Conservation (phyloP, 1,139 yeast species). For the Sugiyamaella grinbergsii region DNA sequence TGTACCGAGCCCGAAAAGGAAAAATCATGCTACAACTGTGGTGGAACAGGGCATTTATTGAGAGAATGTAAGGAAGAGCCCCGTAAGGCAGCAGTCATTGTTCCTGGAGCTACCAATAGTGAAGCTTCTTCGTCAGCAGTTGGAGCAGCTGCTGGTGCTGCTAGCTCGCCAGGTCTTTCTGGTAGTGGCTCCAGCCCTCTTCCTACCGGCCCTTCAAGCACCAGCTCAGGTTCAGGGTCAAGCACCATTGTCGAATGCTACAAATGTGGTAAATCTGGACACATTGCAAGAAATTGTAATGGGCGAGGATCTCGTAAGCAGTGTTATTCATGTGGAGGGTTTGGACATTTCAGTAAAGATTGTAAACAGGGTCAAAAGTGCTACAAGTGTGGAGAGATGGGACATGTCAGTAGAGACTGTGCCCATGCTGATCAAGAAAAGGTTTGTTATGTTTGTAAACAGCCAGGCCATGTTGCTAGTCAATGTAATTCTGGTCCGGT, state of each 20-base stretch:
- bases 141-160: constrained; percentile 12
- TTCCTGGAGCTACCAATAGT: constrained; percentile 18
- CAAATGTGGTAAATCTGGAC: constrained; percentile 93
- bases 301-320: constrained; percentile 53
- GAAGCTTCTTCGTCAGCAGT: constrained; percentile 31
- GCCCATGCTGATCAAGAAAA: constrained; percentile 58
- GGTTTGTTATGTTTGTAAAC: constrained; percentile 89
- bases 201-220: constrained; percentile 23
- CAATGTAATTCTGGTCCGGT: constrained; percentile 52
- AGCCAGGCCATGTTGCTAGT: constrained; percentile 86
- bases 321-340: constrained; percentile 91
- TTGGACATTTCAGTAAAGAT: constrained; percentile 61
- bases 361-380: constrained; percentile 58
- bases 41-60: constrained; percentile 80
- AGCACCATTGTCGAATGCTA: constrained; percentile 68
- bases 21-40: constrained; percentile 76
- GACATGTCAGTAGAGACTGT: constrained; percentile 88
- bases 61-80: constrained; percentile 50
- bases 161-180: too few relatives aligned
- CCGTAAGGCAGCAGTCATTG: constrained; percentile 23
- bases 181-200: constrained; percentile 13
- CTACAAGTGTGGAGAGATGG: constrained; percentile 89
- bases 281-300: constrained; percentile 84
- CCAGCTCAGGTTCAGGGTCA: constrained; percentile 21
- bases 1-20: constrained; percentile 53